phyloP scores from a whole-genome alignment of 2,329 filamentous ascomycete genomes.

The Dactylellina leptospora region DNA sequence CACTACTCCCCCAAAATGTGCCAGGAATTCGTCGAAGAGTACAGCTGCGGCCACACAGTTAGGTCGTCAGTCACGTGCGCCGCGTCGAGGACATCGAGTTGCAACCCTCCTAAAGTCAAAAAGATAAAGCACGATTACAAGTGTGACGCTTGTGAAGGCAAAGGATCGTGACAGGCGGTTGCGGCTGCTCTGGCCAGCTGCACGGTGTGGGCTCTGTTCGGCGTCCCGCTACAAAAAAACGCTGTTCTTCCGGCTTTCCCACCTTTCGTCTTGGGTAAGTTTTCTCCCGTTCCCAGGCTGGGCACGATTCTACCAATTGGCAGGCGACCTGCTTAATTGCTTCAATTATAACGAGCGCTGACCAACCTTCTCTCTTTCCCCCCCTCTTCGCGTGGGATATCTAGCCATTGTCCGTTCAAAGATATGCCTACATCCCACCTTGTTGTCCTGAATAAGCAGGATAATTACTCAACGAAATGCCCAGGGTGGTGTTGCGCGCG shows the following conservation, averaged over 20 bases:
- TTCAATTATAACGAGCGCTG: slow-evolving; percentile 35
- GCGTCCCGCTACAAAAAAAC: slow-evolving; percentile 20
- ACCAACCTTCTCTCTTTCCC: slow-evolving; percentile 16
- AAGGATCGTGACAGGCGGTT: slow-evolving; percentile 40
- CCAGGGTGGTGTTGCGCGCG: slow-evolving; percentile 36
- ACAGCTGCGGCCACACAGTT: slow-evolving; percentile 47
- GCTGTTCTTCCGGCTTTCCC: slow-evolving; percentile 20
- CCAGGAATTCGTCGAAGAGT: slow-evolving; percentile 34
- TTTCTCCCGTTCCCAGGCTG: slow-evolving; percentile 33
- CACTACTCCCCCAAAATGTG: slow-evolving; percentile 45
- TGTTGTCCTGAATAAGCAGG: slow-evolving; percentile 42
- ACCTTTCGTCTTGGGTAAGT: slow-evolving; percentile 54
- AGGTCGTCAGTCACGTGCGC: slow-evolving; percentile 35
- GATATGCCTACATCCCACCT: slow-evolving; percentile 32
- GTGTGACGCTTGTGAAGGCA: slow-evolving; percentile 43
- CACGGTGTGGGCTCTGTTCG: slow-evolving; percentile 30
- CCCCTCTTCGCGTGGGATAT: slow-evolving; percentile 32
- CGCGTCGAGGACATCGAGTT: slow-evolving; percentile 37
- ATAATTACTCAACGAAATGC: slow-evolving; percentile 34
- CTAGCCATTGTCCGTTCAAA: slow-evolving; percentile 37
- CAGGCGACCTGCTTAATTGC: slow-evolving; percentile 37
- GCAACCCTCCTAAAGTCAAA: slow-evolving; percentile 18
- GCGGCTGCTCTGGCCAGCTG: slow-evolving; percentile 27
- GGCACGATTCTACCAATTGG: slow-evolving; percentile 28
- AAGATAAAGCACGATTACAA: slow-evolving; percentile 32